Evolutionary conservation across 2,329 filamentous ascomycete genomes (phyloP).

Genomic region (Microdochium trichocladiopsis): DNA sequence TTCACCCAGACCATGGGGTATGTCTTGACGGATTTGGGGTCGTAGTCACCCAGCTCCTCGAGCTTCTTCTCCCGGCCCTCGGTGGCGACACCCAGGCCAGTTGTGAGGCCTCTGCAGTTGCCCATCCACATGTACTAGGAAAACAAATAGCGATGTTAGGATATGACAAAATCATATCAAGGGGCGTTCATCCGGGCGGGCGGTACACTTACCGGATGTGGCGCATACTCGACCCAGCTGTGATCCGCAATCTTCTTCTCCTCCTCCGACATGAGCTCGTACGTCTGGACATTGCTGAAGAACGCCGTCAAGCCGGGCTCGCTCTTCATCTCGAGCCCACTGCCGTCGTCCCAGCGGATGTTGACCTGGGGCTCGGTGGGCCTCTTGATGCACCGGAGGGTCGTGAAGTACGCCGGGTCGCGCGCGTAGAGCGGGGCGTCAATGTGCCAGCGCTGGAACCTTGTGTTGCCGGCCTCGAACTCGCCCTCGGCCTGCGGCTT

Average conservation of each 20-base stretch:
- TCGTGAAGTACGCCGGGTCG: constrained; percentile 34
- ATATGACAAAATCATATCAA: neutral
- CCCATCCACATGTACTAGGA: constrained; percentile 32
- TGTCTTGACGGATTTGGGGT: constrained; percentile 25
- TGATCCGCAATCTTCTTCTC: constrained; percentile 32
- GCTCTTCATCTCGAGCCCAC: constrained; percentile 27
- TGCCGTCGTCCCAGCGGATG: constrained; percentile 31
- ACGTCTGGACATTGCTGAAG: constrained; percentile 32
- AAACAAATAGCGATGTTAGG: neutral
- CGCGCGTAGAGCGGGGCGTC: constrained; percentile 34
- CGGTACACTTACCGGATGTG: constrained; percentile 19
- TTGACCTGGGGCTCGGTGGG: constrained; percentile 26
- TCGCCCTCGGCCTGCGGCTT: constrained; percentile 21
- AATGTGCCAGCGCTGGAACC: constrained; percentile 42
- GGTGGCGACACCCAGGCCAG: constrained; percentile 29
- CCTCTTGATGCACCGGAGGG: constrained; percentile 28
- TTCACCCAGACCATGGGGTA: constrained; percentile 41
- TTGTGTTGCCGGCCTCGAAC: constrained; percentile 30
- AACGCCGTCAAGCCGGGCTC: constrained; percentile 36
- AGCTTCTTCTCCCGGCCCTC: constrained; percentile 28
- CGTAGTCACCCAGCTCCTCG: constrained; percentile 27
- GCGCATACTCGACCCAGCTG: constrained; percentile 37
- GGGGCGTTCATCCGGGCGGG: no score
- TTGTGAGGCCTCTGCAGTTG: constrained; percentile 28
- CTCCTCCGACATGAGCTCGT: constrained; percentile 30